phyloP scores from a whole-genome alignment of 768 basidiomycete species.

The Tulasnella sp. region DNA sequence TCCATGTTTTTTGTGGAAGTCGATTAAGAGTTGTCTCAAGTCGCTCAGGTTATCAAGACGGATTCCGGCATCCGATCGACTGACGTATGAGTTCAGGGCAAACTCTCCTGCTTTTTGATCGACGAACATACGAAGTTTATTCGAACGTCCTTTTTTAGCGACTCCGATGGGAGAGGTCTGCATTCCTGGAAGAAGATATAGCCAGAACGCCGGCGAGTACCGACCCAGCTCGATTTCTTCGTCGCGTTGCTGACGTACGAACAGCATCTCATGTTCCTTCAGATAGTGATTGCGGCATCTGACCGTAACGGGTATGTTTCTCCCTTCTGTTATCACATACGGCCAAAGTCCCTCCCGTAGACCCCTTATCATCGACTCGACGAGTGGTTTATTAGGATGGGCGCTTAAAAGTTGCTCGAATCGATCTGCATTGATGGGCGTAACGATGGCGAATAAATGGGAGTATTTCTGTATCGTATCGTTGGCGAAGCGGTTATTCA shows the following conservation, averaged over 20 bases:
- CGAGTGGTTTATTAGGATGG: conserved; percentile 34
- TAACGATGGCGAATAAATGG: conserved; percentile 31
- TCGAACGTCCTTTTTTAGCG: conserved; percentile 30
- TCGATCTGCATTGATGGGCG: conserved; percentile 29
- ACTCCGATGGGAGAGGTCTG: conserved; percentile 31
- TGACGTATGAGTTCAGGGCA: conserved; percentile 33
- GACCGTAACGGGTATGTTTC: conserved; percentile 21
- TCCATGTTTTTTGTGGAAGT: conserved; percentile 12
- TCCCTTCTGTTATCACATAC: conserved; percentile 25
- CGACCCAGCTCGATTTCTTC: conserved; percentile 21
- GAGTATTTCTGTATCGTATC: conserved; percentile 25
- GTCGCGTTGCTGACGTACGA: conserved; percentile 24
- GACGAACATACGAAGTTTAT: conserved; percentile 32
- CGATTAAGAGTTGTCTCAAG: conserved; percentile 21
- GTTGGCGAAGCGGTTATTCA: conserved; percentile 15
- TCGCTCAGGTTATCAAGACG: conserved; percentile 31
- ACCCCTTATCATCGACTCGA: conserved; percentile 26
- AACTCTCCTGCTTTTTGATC: conserved; percentile 31
- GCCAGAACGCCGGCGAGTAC: conserved; percentile 27
- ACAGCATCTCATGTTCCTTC: conserved; percentile 18
- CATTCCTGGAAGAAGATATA: conserved; percentile 36
- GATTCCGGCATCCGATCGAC: conserved; percentile 22
- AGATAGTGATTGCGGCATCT: conserved; percentile 19
- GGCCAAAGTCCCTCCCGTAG: conserved; percentile 40
- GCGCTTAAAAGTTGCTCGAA: conserved; percentile 24